phyloP scores from a whole-genome alignment of 371 early-diverging fungal species.

The Nematocida sp. region DNA sequence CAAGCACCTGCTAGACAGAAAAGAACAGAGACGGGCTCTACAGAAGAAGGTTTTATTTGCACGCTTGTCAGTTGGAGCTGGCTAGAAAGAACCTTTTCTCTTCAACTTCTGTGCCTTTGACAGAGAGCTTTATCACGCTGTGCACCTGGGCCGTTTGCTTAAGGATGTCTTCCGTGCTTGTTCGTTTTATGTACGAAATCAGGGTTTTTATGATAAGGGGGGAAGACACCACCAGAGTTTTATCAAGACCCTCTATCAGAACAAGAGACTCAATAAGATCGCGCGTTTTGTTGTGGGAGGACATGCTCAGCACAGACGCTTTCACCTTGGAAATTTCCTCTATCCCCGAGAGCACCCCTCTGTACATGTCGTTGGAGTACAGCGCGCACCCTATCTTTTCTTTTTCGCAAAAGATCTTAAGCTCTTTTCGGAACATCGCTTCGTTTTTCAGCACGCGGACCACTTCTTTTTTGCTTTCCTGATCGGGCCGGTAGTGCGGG shows the following conservation, averaged over 20 bases:
- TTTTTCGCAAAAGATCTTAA: conserved; percentile 11
- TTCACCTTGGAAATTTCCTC: neutral
- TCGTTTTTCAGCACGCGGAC: neutral
- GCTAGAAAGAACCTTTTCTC: conserved; percentile 27
- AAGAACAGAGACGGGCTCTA: no score
- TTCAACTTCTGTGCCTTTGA: conserved; percentile 21
- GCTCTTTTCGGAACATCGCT: neutral
- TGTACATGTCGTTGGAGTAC: neutral
- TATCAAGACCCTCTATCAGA: conserved; percentile 19
- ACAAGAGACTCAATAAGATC: conserved; percentile 1
- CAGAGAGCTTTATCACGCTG: conserved; percentile 13
- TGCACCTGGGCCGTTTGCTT: neutral
- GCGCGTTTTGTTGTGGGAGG: neutral
- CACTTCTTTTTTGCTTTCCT: neutral
- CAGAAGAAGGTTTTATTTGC: no score
- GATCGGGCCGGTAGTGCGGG: neutral
- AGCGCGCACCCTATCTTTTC: conserved; percentile 6
- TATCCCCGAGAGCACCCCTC: neutral
- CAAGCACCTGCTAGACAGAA: no score
- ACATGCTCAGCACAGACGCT: neutral
- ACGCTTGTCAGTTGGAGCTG: no score
- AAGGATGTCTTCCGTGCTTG: neutral
- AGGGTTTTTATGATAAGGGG: neutral
- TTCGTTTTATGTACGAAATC: conserved; percentile 6
- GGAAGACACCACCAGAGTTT: conserved; percentile 2